A percentile compares a stretch with the other conserved stretches of the same genome.
These are phyloP conservation scores for Adansonia digitata DNA, from an alignment of 345 rosid species.

Conservation along the genomic window DNA sequence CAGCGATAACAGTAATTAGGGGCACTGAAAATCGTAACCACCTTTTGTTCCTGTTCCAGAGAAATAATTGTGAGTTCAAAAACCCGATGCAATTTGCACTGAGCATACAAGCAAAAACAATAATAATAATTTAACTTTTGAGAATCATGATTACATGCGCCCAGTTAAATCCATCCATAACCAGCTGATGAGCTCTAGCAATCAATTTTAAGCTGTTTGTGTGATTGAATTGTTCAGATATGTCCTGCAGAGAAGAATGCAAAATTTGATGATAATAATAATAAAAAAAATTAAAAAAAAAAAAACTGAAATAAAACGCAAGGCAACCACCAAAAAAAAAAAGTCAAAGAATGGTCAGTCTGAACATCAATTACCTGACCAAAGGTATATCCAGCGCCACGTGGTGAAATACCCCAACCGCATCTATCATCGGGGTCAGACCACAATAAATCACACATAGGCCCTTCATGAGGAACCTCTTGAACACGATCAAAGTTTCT, in stretches of 20 bases:
- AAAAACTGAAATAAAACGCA: neutral
- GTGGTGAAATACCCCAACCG: slow-evolving; percentile 99
- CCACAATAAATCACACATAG: slow-evolving; percentile 99
- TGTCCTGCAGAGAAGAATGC: slow-evolving; percentile 52
- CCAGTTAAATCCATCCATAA: slow-evolving; percentile 99
- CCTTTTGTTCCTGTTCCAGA: slow-evolving; percentile 88
- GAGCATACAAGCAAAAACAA: slow-evolving; percentile 1
- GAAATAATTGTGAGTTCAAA: slow-evolving; percentile 4
- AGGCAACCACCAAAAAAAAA: neutral
- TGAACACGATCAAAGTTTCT: slow-evolving; percentile 94
- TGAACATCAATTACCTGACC: slow-evolving; percentile 59
- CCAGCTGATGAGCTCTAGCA: slow-evolving; percentile 98
- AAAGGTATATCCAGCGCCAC: slow-evolving; percentile 97
- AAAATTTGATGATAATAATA: slow-evolving; percentile 8
- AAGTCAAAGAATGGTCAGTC: neutral
- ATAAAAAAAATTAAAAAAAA: too few species aligned
- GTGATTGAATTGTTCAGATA: slow-evolving; percentile 96
- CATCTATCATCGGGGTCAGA: slow-evolving; percentile 98
- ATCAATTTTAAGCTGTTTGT: slow-evolving; percentile 79
- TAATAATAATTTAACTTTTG: neutral
- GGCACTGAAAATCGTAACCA: slow-evolving; percentile 95
- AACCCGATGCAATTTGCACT: slow-evolving; percentile 1
- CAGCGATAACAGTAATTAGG: slow-evolving; percentile 99
- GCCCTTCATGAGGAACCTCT: slow-evolving; percentile 99
- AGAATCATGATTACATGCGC: slow-evolving; percentile 61